Evolutionary conservation across 2,329 filamentous ascomycete genomes (phyloP).

Genomic region (Ceratocystis cacaofunesta): DNA sequence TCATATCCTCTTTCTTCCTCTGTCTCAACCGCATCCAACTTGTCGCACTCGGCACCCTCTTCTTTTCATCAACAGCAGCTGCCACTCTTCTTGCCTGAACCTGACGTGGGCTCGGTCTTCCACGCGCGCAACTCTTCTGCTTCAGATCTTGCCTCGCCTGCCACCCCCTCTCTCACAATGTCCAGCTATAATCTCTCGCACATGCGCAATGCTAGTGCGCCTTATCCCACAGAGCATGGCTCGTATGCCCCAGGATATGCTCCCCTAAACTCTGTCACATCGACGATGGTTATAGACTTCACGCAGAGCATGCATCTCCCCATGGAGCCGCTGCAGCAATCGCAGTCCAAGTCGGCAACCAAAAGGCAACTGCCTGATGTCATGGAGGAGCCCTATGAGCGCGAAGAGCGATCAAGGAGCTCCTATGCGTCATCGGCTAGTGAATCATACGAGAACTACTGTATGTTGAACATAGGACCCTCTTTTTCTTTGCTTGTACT

Average conservation of each 20-base stretch:
- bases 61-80: slow-evolving; percentile 9
- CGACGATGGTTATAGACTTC: neutral
- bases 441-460: slow-evolving; percentile 46
- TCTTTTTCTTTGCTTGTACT: slow-evolving; percentile 5
- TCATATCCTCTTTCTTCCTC: slow-evolving; percentile 12
- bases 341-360: slow-evolving; percentile 28
- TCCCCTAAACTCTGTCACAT: slow-evolving; percentile 19
- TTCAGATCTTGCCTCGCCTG: slow-evolving; percentile 54
- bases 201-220: slow-evolving; percentile 55
- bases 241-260: slow-evolving; percentile 32
- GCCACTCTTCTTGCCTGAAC: slow-evolving; percentile 19
- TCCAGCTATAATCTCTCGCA: slow-evolving; percentile 22
- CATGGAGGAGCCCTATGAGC: slow-evolving; percentile 65
- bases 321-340: slow-evolving; percentile 4
- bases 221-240: slow-evolving; percentile 53
- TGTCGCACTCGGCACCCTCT: slow-evolving; percentile 11
- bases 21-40: neutral
- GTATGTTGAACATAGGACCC: slow-evolving; percentile 45
- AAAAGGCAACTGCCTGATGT: slow-evolving; percentile 66
- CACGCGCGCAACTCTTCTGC: slow-evolving; percentile 39
- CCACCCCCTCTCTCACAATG: slow-evolving; percentile 41
- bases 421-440: slow-evolving; percentile 30
- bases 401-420: slow-evolving; percentile 39
- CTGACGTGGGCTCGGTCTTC: slow-evolving; percentile 29
- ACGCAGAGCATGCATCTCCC: slow-evolving; percentile 20